Base-by-base conservation (phyloP, 495 filamentous ascomycete species). In the Penicillium nucicola region DNA sequence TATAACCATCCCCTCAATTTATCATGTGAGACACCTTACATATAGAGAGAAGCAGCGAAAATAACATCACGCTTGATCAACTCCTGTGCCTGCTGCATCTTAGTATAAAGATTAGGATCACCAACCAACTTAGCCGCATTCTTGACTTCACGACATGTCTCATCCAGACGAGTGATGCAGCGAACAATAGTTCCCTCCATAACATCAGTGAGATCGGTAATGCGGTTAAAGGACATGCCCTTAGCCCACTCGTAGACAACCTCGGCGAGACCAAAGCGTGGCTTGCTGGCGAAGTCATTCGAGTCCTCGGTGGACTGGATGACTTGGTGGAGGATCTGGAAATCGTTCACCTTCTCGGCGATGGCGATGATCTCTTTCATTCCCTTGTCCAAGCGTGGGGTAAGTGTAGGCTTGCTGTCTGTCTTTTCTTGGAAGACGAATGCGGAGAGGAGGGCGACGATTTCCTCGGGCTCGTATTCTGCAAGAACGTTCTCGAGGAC, bases 351-450 rank as follows among this genome's bases (percentile, higher is more conserved):
- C 59, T 88, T 91, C 64, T 95, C 90, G 8, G 90, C 87, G 44
- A 98, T 89, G 30, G 80, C 79, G 45, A 96, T 82, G 57, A 98
- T 97, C 7, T 84, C 89, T 39, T 87, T 84, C 67, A 85, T 87
- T 23, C 95, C 95, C 35, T 82, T 84, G 58, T 97, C 88, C 12
- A 98, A 78, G 39, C 80, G 85, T 2, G 86, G 79, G 0, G 91
- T 96, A 48, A 98, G 74, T n/a, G 80, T 92, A 1, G 93, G 93
- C 0, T 81, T 79, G 14, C 80, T 80, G 13, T 93, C 88, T 0
- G 95, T 96, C 74, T 96, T 97, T 56, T 98, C 93, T 64, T 97
- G 89, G 75, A 97, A 98, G n/a, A 98, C 95, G 64, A 98, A 98
- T 2, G 88, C 84, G 0, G 90, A 95, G 2, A 98, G 81, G 9